Percentiles rank a stretch among this genome's conserved stretches.
Evolutionary conservation across 805 yeast genomes (phyloP).

Genomic region (Teunomyces kruisii): DNA sequence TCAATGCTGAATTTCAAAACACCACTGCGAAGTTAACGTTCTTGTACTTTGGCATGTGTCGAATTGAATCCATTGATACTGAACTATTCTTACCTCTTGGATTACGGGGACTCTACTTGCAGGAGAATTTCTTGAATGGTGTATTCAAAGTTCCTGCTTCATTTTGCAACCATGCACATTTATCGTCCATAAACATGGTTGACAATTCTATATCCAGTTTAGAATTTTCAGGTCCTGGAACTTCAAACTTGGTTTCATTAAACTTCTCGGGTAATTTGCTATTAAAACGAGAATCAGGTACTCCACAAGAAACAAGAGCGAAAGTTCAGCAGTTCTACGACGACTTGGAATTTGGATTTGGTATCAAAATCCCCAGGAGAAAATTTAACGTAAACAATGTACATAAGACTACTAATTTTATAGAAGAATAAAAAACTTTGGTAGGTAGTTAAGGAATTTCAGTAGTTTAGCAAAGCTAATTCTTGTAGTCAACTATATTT

Average conservation of each 20-base stretch:
- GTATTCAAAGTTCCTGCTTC: slow-evolving; percentile 10
- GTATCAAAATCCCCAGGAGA: slow-evolving; percentile 15
- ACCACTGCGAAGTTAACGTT: slow-evolving; percentile 2
- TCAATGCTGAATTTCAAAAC: slow-evolving; percentile 4
- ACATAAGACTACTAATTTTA: slow-evolving; percentile 1
- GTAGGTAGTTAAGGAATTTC: too few relatives aligned
- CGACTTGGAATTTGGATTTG: slow-evolving; percentile 20
- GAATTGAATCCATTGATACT: slow-evolving; percentile 6
- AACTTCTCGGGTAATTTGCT: slow-evolving; percentile 20
- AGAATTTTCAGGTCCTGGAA: not conserved
- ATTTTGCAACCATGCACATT: slow-evolving; percentile 10
- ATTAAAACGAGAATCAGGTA: slow-evolving; percentile 10
- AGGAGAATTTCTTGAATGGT: slow-evolving; percentile 13
- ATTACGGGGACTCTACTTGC: slow-evolving; percentile 5
- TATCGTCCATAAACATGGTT: slow-evolving; percentile 14
- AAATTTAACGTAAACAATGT: slow-evolving; percentile 25
- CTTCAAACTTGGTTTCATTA: slow-evolving; percentile 14
- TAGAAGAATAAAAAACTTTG: not conserved
- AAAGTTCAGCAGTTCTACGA: slow-evolving; percentile 23
- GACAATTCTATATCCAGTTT: slow-evolving; percentile 7
- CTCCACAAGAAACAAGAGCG: slow-evolving; percentile 6
- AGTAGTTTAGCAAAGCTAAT: too few relatives aligned
- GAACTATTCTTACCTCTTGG: slow-evolving; percentile 7
- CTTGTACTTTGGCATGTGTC: slow-evolving; percentile 8
- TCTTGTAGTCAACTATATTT: too few relatives aligned